Percentiles rank a stretch among this genome's conserved stretches.
Evolutionary conservation across 352 stramenopile genomes (phyloP).

Genomic region (Globisporangium cylindrosporum): DNA sequence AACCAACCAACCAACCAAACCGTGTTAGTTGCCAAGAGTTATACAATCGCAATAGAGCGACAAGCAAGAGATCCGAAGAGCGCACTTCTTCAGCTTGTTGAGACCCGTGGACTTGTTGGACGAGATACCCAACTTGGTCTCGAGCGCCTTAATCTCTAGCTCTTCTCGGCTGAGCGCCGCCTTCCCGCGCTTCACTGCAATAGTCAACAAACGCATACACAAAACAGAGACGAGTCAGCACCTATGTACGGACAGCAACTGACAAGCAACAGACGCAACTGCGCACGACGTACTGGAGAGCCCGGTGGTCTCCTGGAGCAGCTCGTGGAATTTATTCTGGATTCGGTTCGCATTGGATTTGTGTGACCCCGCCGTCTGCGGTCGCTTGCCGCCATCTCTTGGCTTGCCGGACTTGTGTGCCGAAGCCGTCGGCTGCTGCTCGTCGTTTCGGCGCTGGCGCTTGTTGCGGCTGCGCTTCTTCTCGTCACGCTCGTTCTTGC

Average conservation of each 20-base stretch:
- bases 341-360: slow-evolving; percentile 22
- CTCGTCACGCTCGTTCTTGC: slow-evolving; percentile 71
- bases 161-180: slow-evolving; percentile 40
- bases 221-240: background rate
- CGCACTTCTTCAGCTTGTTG: slow-evolving; percentile 72
- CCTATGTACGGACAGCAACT: background rate
- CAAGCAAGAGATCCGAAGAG: background rate
- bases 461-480: slow-evolving; percentile 78
- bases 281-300: slow-evolving; percentile 24
- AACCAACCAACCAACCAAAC: background rate
- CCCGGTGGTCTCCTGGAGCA: slow-evolving; percentile 62
- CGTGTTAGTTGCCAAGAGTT: background rate
- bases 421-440: background rate
- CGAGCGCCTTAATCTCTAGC: slow-evolving; percentile 69
- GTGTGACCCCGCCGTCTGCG: slow-evolving; percentile 11
- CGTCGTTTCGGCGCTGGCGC: slow-evolving; percentile 32
- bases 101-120: slow-evolving; percentile 41
- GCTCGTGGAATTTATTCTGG: slow-evolving; percentile 79
- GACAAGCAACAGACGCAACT: background rate
- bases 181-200: slow-evolving; percentile 24
- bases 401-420: slow-evolving; percentile 14
- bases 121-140: slow-evolving; percentile 60
- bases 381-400: slow-evolving; percentile 10
- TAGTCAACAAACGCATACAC: background rate
- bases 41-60: background rate